Conservation (phyloP, 192 early-diverging fungal genomes). For the Rhizoclosmatium globosum region DNA sequence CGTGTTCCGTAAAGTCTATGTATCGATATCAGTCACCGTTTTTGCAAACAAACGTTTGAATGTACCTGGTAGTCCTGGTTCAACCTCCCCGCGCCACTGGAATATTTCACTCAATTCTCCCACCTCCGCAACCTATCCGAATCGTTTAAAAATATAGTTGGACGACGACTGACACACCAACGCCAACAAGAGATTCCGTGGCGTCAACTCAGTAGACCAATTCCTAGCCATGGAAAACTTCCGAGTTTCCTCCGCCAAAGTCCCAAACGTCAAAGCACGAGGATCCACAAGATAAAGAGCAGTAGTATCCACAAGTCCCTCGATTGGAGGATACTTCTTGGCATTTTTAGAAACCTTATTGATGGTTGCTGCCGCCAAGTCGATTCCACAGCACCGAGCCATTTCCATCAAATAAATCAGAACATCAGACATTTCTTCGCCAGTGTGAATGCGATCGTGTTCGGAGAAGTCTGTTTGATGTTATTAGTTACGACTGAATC, state of each 20-base stretch:
- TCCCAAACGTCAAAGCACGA: not conserved
- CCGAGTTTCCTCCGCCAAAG: not conserved
- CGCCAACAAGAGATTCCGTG: not conserved
- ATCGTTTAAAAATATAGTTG: not conserved
- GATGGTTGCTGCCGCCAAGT: not conserved
- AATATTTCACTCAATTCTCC: slow-evolving; percentile 15
- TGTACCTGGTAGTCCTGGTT: slow-evolving; percentile 5
- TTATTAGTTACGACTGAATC: not conserved
- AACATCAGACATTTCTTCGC: slow-evolving; percentile 21
- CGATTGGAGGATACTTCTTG: not conserved
- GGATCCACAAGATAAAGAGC: not conserved
- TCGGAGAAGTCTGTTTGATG: not conserved
- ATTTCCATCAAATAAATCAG: slow-evolving; percentile 9
- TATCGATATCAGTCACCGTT: not conserved
- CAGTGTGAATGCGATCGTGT: not conserved
- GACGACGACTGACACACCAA: not conserved
- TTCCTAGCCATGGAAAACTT: not conserved
- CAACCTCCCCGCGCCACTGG: slow-evolving; percentile 4
- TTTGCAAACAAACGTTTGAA: too few species aligned
- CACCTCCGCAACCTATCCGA: slow-evolving; percentile 5
- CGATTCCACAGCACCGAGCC: not conserved
- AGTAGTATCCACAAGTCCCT: not conserved
- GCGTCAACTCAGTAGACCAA: not conserved
- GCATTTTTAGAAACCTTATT: not conserved
- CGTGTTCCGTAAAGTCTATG: not conserved